Conservation (phyloP, 169 alveolate genomes). For the Plasmodium chabaudi region DNA sequence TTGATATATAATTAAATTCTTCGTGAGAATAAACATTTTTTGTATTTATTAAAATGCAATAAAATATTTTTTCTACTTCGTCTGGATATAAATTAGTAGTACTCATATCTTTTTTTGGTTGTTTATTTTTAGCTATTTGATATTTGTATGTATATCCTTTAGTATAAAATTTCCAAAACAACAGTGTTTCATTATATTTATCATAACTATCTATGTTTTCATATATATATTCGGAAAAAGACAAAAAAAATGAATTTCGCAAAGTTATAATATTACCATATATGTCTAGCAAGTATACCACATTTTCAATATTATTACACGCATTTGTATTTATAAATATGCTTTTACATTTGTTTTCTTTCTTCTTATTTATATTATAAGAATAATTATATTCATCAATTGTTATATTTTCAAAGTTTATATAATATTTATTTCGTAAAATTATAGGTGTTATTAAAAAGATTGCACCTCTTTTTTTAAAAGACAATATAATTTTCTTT, state of each 20-base stretch:
- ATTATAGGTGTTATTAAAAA: conserved; percentile 72
- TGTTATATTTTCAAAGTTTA: conserved; percentile 62
- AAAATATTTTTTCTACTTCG: conserved; percentile 62
- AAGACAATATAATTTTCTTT: conserved; percentile 42
- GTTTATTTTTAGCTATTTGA: conserved; percentile 20
- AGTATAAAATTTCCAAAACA: conserved; percentile 50
- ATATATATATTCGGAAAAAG: conserved; percentile 63
- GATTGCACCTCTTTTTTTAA: conserved; percentile 64
- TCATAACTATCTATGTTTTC: conserved; percentile 43
- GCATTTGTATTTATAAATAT: conserved; percentile 56
- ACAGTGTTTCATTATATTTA: conserved; percentile 44
- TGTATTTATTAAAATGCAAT: conserved; percentile 47
- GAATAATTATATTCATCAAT: conserved; percentile 36
- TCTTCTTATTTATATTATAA: conserved; percentile 14
- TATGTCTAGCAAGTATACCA: conserved; percentile 59
- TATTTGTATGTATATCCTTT: conserved; percentile 64
- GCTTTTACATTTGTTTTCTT: conserved; percentile 39
- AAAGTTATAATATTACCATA: conserved; percentile 56
- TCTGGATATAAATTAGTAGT: conserved; percentile 42
- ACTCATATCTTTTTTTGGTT: conserved; percentile 21
- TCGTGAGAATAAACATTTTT: conserved; percentile 51
- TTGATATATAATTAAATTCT: conserved; percentile 67
- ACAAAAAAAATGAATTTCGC: conserved; percentile 43
- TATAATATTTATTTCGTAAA: conserved; percentile 77
- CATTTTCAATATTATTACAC: conserved; percentile 13